Conservation (phyloP, 2,329 filamentous ascomycete species). For the Metarhizium humberi region DNA sequence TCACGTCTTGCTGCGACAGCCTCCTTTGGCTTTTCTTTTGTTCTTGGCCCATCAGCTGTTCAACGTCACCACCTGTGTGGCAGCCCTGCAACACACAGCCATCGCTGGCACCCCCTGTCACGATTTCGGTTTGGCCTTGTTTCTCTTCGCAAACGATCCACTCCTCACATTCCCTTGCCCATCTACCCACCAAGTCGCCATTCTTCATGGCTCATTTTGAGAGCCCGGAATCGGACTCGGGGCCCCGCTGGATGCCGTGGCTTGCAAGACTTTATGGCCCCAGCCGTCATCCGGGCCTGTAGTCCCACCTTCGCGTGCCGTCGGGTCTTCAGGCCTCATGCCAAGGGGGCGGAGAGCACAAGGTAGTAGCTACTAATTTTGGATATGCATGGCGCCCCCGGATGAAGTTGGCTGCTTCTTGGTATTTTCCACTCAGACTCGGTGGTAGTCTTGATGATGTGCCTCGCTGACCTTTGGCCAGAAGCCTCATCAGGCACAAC, state of each 20-base stretch:
- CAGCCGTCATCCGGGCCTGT: too few relatives aligned
- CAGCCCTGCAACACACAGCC: neutral
- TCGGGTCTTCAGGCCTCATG: too few relatives aligned
- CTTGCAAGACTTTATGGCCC: too few relatives aligned
- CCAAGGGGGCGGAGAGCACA: neutral
- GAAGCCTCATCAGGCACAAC: too few relatives aligned
- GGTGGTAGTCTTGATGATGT: too few relatives aligned
- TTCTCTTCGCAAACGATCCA: neutral
- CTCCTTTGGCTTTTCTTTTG: too few relatives aligned
- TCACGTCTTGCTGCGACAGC: neutral
- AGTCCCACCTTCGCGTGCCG: too few relatives aligned
- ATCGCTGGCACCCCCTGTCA: neutral
- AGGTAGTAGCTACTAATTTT: neutral
- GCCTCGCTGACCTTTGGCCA: too few relatives aligned
- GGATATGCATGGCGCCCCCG: neutral
- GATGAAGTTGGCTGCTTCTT: neutral
- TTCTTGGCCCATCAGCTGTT: neutral
- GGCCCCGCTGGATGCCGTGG: too few relatives aligned
- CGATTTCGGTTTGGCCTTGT: neutral
- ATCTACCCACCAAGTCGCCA: neutral
- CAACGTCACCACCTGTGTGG: neutral
- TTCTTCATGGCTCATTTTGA: too few relatives aligned
- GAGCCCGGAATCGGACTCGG: too few relatives aligned
- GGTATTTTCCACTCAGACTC: too few relatives aligned
- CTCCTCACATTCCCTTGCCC: neutral